A percentile compares a stretch with the other conserved stretches of the same genome.
phyloP scores from a whole-genome alignment of 768 basidiomycete genomes.

The Trametes elegans region DNA sequence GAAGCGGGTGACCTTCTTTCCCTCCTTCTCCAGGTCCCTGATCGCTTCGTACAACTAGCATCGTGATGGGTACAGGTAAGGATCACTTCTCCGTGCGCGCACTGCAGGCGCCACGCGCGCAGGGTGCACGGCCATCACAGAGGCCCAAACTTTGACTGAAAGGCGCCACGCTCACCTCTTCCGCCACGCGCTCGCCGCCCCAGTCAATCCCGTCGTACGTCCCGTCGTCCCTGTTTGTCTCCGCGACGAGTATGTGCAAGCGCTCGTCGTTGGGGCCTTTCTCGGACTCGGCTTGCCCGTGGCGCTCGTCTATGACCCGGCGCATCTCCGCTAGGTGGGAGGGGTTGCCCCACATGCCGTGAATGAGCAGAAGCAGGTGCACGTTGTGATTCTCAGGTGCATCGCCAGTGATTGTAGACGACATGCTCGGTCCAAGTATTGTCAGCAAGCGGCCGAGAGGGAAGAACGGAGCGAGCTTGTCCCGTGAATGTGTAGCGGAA shows the following conservation, averaged over 20 bases:
- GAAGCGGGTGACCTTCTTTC: conserved; percentile 61
- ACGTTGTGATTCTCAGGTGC: conserved; percentile 23
- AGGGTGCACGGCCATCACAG: no score
- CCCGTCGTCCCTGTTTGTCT: conserved; percentile 61
- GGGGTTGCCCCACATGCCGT: conserved; percentile 83
- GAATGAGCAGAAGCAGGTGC: conserved; percentile 46
- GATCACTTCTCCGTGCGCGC: no score
- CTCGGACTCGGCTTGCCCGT: conserved; percentile 19
- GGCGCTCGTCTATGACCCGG: conserved; percentile 50
- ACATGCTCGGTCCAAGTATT: conserved; percentile 5
- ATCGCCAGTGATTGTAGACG: background rate
- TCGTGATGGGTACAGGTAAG: background rate
- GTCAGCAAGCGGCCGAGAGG: no score
- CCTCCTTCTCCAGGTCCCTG: conserved; percentile 48
- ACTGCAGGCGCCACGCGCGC: no score
- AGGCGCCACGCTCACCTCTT: conserved; percentile 65
- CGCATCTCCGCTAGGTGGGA: conserved; percentile 58
- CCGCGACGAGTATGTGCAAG: conserved; percentile 61
- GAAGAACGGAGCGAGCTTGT: no score
- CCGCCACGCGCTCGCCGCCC: conserved; percentile 76
- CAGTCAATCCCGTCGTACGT: conserved; percentile 87
- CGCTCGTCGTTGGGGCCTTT: conserved; percentile 37
- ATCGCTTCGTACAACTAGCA: conserved; percentile 57
- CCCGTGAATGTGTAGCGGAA: no score
- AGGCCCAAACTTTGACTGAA: no score